These are phyloP conservation scores for Coniochaeta sp. DNA, from an alignment of 2,329 filamentous ascomycete species.

Conservation along the genomic window DNA sequence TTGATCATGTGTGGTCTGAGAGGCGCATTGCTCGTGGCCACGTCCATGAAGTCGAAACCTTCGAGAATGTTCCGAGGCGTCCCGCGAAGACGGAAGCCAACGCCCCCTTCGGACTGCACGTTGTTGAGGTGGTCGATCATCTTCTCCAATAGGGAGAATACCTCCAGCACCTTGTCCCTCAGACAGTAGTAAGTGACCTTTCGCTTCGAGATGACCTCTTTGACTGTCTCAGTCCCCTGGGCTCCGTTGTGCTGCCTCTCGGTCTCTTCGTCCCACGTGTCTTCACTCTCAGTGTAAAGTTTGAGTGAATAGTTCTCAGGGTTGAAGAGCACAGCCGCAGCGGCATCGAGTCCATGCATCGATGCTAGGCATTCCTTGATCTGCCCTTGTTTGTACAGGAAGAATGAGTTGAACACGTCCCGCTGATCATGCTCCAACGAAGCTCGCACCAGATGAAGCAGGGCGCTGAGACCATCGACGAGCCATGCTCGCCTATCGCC, in stretches of 20 bases:
- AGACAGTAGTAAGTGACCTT: neutral
- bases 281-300: neutral
- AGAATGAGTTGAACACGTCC: constrained; percentile 10
- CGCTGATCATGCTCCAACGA: constrained; percentile 13
- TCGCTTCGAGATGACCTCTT: neutral
- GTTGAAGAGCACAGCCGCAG: neutral
- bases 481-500: constrained; percentile 23
- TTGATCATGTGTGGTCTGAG: neutral
- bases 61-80: neutral
- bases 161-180: neutral
- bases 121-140: neutral
- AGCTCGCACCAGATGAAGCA: constrained; percentile 26
- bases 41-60: constrained; percentile 1
- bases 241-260: neutral
- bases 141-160: neutral
- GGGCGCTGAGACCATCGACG: constrained; percentile 23
- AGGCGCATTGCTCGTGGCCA: neutral
- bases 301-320: neutral
- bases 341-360: neutral
- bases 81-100: neutral
- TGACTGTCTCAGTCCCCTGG: neutral
- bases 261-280: neutral
- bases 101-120: neutral
- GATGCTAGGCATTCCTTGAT: neutral
- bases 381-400: constrained; percentile 10